Conservation (phyloP, 768 basidiomycete species). For the Suillus fuscotomentosus region DNA sequence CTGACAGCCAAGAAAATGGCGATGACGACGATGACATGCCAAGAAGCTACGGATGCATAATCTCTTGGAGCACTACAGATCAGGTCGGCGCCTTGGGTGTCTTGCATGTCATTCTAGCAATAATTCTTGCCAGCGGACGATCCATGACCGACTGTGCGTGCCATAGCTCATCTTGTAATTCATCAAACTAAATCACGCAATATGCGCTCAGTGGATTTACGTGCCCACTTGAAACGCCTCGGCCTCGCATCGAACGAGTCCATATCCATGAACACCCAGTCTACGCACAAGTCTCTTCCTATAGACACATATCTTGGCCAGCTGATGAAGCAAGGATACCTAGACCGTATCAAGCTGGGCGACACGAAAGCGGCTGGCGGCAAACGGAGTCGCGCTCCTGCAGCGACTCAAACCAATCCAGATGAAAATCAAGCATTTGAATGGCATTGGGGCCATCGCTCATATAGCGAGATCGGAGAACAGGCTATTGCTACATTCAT, state of each 20-base stretch:
- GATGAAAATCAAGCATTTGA: conserved; percentile 44
- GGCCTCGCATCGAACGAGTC: conserved; percentile 50
- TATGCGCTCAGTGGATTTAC: conserved; percentile 64
- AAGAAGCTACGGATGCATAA: conserved; percentile 61
- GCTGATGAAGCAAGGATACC: conserved; percentile 70
- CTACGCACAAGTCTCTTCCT: conserved; percentile 48
- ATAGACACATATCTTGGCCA: conserved; percentile 66
- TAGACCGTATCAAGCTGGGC: conserved; percentile 64
- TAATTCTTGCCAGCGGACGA: conserved; percentile 81
- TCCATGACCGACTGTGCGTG: conserved; percentile 67
- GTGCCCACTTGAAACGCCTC: conserved; percentile 66
- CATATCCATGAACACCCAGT: conserved; percentile 51
- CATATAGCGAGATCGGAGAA: conserved; percentile 84
- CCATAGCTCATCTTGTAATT: background rate
- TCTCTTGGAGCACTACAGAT: conserved; percentile 70
- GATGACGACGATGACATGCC: conserved; percentile 49
- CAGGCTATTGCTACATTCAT: conserved; percentile 71
- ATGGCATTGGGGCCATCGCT: conserved; percentile 86
- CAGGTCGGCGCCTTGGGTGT: conserved; percentile 71
- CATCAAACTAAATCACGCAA: background rate
- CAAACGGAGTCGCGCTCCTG: conserved; percentile 54
- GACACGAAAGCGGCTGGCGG: conserved; percentile 42
- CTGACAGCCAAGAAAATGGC: conserved; percentile 46
- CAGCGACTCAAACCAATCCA: conserved; percentile 37
- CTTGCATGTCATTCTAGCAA: conserved; percentile 75